A percentile compares a stretch with the other conserved stretches of the same genome.
Conservation (phyloP, 2,329 filamentous ascomycete species). For the Setomelanomma holmii region DNA sequence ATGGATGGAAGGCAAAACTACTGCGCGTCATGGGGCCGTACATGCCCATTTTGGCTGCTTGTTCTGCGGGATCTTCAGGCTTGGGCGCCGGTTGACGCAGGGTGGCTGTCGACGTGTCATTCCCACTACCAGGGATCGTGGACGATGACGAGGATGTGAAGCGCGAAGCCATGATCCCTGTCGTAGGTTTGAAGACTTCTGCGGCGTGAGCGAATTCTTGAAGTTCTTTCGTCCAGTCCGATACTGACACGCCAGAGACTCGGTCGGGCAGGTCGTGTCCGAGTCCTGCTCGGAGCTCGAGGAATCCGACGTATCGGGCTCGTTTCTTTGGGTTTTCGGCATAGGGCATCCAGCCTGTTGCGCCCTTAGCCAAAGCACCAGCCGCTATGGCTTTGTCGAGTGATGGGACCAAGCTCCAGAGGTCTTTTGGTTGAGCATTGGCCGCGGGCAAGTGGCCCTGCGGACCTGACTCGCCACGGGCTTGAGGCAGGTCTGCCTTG, state of each 20-base stretch:
- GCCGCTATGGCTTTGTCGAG: slow-evolving; percentile 52
- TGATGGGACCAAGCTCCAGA: slow-evolving; percentile 57
- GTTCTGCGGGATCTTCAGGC: slow-evolving; percentile 77
- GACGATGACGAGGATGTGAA: slow-evolving; percentile 71
- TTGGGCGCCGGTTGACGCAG: slow-evolving; percentile 63
- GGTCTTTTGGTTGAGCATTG: slow-evolving; percentile 64
- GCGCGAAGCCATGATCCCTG: slow-evolving; percentile 88
- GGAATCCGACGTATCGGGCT: slow-evolving; percentile 78
- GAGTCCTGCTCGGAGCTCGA: slow-evolving; percentile 75
- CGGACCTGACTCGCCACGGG: slow-evolving; percentile 74
- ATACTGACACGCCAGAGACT: slow-evolving; percentile 59
- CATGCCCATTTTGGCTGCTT: slow-evolving; percentile 90
- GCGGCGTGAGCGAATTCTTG: slow-evolving; percentile 77
- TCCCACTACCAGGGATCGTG: slow-evolving; percentile 28
- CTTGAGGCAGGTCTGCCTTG: slow-evolving; percentile 77
- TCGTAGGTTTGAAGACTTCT: slow-evolving; percentile 88
- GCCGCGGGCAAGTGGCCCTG: slow-evolving; percentile 69
- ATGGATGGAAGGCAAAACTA: slow-evolving; percentile 76
- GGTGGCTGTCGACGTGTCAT: slow-evolving; percentile 30
- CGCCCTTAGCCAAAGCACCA: slow-evolving; percentile 56
- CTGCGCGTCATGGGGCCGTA: slow-evolving; percentile 87
- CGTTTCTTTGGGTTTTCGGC: slow-evolving; percentile 81
- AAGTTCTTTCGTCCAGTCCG: slow-evolving; percentile 83
- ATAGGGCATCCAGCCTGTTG: slow-evolving; percentile 79
- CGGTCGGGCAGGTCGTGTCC: slow-evolving; percentile 65